phyloP scores from a whole-genome alignment of 108 stramenopile species.

The Cyclotella sp. region DNA sequence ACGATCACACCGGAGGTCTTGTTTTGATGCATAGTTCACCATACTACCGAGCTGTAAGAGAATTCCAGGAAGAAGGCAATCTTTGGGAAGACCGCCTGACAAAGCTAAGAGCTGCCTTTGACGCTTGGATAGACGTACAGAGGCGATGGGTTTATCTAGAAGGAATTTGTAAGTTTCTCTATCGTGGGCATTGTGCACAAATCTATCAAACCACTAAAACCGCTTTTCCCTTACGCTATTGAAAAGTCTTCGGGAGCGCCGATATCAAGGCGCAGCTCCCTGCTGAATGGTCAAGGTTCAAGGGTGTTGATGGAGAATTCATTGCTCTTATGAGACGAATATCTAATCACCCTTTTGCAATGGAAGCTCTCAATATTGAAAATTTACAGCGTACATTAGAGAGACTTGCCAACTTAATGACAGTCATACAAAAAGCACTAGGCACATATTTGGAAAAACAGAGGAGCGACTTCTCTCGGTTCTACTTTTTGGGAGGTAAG shows the following conservation, averaged over 20 bases:
- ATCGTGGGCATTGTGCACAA: background rate
- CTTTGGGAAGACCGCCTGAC: constrained; percentile 95
- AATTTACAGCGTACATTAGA: constrained; percentile 93
- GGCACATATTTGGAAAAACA: constrained; percentile 98
- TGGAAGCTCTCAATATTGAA: constrained; percentile 92
- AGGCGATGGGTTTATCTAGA: constrained; percentile 97
- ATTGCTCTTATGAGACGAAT: constrained; percentile 92
- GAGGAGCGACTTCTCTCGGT: constrained; percentile 93
- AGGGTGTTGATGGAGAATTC: constrained; percentile 95
- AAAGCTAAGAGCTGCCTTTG: constrained; percentile 90
- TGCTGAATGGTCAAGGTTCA: constrained; percentile 94
- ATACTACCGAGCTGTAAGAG: constrained; percentile 89
- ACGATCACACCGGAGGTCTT: too few relatives aligned
- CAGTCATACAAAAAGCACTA: constrained; percentile 94
- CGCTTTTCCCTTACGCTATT: background rate
- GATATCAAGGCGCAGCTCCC: constrained; percentile 98
- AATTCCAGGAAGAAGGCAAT: constrained; percentile 97
- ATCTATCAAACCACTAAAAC: background rate
- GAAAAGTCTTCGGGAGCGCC: constrained; percentile 79
- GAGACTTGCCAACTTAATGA: constrained; percentile 88
- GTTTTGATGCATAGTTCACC: constrained; percentile 95
- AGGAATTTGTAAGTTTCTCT: constrained; percentile 73
- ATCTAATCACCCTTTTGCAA: constrained; percentile 82
- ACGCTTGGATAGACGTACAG: constrained; percentile 98
- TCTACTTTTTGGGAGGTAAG: constrained; percentile 95